Percentiles rank a stretch among this genome's conserved stretches.
Conservation (phyloP, 2,329 filamentous ascomycete species). For the Colletotrichum echinochloae region DNA sequence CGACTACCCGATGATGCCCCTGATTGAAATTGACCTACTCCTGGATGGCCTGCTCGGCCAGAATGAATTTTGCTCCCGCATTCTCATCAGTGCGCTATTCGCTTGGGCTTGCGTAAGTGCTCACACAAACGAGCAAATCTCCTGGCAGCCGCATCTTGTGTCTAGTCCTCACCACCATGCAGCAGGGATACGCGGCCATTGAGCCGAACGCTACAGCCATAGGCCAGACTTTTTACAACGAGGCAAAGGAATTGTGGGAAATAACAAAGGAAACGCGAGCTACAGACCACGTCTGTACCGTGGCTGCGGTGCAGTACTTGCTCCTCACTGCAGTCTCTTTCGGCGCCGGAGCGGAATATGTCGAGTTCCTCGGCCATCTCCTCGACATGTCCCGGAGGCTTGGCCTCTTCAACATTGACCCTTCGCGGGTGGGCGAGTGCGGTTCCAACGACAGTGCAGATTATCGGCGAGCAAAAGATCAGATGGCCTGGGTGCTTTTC, state of each 20-base stretch:
- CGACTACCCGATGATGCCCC: slow-evolving; percentile 4
- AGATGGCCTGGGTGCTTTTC: slow-evolving; percentile 13
- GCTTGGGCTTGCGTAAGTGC: slow-evolving; percentile 16
- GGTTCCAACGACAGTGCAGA: neutral
- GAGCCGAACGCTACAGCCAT: neutral
- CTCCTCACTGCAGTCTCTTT: neutral
- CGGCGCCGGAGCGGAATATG: slow-evolving; percentile 3
- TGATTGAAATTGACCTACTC: slow-evolving; percentile 5
- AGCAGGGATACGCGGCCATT: slow-evolving; percentile 6
- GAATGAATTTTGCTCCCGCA: slow-evolving; percentile 5
- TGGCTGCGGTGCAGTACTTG: slow-evolving; percentile 1
- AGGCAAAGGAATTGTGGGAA: slow-evolving; percentile 4
- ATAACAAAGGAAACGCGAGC: neutral
- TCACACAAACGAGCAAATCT: neutral
- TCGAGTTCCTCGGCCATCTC: neutral
- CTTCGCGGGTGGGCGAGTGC: neutral
- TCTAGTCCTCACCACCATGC: neutral
- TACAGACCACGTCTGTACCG: neutral
- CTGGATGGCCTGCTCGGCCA: slow-evolving; percentile 6
- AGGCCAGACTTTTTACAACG: neutral
- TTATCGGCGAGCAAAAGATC: neutral
- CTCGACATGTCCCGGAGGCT: slow-evolving; percentile 3
- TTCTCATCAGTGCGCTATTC: neutral
- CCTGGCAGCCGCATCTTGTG: neutral
- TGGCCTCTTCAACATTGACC: neutral